Percentiles rank a stretch among this genome's conserved stretches.
phyloP scores from a whole-genome alignment of 2,329 filamentous ascomycete genomes.

The Drechslerella dactyloides region DNA sequence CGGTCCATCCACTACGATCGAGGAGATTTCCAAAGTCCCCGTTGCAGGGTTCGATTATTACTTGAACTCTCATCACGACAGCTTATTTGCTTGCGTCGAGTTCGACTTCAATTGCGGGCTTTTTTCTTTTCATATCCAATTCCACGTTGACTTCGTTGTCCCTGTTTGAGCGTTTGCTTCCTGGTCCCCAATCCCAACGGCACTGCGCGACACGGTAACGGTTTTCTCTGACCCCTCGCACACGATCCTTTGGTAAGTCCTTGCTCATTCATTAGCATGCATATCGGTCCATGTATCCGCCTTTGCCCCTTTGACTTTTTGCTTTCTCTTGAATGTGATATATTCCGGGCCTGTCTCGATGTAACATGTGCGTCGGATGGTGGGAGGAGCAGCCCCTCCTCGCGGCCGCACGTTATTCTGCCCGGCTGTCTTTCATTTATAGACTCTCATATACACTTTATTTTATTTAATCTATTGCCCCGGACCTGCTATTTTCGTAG shows the following conservation, averaged over 20 bases:
- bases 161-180: slow-evolving; percentile 1
- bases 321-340: too few species aligned
- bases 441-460: too few species aligned
- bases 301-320: background rate
- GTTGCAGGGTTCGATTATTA: background rate
- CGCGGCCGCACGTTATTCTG: too few species aligned
- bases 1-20: background rate
- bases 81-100: background rate
- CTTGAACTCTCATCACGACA: background rate
- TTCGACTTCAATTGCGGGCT: background rate
- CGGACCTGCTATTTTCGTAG: too few species aligned
- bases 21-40: background rate
- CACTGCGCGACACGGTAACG: slow-evolving; percentile 3
- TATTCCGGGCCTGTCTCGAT: too few species aligned
- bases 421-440: too few species aligned
- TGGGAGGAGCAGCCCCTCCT: too few species aligned
- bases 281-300: background rate
- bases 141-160: too few species aligned
- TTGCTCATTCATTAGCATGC: background rate
- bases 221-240: background rate
- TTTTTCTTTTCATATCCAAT: background rate
- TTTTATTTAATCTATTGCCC: too few species aligned
- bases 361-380: too few species aligned
- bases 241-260: slow-evolving; percentile 4
- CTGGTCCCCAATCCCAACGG: background rate